phyloP scores from a whole-genome alignment of 345 rosid species.

The Citrus inodora region DNA sequence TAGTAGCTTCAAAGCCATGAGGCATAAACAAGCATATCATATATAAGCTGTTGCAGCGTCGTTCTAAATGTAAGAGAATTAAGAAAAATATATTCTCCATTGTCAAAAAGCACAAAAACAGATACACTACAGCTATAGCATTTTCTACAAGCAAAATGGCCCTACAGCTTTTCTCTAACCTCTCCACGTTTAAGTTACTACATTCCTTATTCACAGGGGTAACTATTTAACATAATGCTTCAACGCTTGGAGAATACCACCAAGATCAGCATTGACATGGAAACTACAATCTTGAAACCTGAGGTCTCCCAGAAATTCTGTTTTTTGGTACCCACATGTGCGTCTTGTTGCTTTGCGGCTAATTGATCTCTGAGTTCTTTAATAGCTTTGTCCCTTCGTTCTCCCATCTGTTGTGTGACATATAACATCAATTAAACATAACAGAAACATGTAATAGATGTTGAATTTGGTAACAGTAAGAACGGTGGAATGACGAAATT shows the following conservation, averaged over 20 bases:
- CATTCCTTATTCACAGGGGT: conserved; percentile 17
- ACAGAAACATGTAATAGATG: neutral
- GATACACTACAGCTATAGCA: conserved; percentile 5
- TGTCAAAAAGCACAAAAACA: neutral
- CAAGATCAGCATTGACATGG: conserved; percentile 84
- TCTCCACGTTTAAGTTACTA: neutral
- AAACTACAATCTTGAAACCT: conserved; percentile 73
- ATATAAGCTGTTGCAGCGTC: neutral
- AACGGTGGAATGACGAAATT: neutral
- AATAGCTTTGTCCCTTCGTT: conserved; percentile 69
- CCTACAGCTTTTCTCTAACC: conserved; percentile 16
- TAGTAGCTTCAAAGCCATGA: neutral
- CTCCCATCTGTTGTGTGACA: conserved; percentile 58
- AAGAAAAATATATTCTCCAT: conserved; percentile 9
- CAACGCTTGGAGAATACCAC: conserved; percentile 76
- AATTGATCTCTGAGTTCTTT: conserved; percentile 69
- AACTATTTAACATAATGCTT: neutral
- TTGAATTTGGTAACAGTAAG: too few relatives aligned
- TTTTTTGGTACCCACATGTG: conserved; percentile 31
- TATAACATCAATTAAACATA: neutral
- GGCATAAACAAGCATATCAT: neutral
- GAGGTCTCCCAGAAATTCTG: conserved; percentile 82
- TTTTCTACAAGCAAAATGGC: conserved; percentile 27
- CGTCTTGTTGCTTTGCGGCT: conserved; percentile 41
- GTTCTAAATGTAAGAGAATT: neutral